phyloP scores from a whole-genome alignment of 805 yeast species.

The Saccharomycopsis sp. region DNA sequence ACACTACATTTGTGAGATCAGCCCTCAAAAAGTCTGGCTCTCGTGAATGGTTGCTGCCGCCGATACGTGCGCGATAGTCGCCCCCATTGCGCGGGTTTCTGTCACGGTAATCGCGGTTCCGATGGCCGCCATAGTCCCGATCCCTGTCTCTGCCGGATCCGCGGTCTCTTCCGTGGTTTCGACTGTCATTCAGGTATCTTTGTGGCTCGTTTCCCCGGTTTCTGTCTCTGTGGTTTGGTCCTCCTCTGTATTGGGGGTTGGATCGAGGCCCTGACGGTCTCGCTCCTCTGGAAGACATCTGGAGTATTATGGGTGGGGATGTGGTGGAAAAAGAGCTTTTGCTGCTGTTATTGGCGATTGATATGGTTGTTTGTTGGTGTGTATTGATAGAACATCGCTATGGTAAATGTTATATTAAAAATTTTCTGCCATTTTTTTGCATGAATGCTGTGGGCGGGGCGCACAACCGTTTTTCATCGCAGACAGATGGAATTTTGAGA shows the following conservation, averaged over 20 bases:
- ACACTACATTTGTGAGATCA: slow-evolving; percentile 35
- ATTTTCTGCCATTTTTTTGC: too few relatives aligned
- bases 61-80: slow-evolving; percentile 18
- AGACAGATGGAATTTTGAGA: too few relatives aligned
- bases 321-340: too few relatives aligned
- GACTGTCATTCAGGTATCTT: slow-evolving; percentile 9
- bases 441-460: too few relatives aligned
- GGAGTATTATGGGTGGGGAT: neutral
- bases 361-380: too few relatives aligned
- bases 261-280: neutral
- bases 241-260: neutral
- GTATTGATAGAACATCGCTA: too few relatives aligned
- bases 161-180: slow-evolving; percentile 8
- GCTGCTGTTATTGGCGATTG: too few relatives aligned
- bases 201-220: neutral
- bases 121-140: neutral
- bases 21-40: slow-evolving; percentile 24
- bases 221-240: neutral
- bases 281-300: neutral
- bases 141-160: slow-evolving; percentile 9
- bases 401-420: too few relatives aligned
- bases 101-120: slow-evolving; percentile 20
- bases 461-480: too few relatives aligned
- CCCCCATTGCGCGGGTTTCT: slow-evolving; percentile 21
- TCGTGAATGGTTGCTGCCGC: slow-evolving; percentile 21